Conservation (phyloP, 2,329 filamentous ascomycete genomes). For the Beauveria caledonica region DNA sequence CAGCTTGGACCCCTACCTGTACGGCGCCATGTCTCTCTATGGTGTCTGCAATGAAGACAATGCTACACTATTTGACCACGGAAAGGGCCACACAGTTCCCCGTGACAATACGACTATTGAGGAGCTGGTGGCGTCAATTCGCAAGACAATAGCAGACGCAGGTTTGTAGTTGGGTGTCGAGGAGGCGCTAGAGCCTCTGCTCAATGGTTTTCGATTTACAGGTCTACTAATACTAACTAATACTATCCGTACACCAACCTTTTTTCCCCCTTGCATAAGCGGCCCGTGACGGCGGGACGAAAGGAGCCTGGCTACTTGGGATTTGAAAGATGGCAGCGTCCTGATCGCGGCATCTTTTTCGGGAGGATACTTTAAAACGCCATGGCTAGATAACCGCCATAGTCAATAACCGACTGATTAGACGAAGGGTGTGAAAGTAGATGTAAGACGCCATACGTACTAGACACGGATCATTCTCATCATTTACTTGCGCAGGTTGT, state of each 20-base stretch:
- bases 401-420: neutral
- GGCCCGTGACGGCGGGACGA: neutral
- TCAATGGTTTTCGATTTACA: neutral
- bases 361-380: neutral
- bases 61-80: constrained; percentile 55
- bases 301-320: neutral
- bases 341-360: neutral
- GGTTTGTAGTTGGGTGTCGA: neutral
- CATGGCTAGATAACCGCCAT: neutral
- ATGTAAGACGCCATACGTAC: too few species aligned
- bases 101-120: constrained; percentile 40
- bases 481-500: too few species aligned
- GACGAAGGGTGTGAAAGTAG: neutral
- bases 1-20: constrained; percentile 50
- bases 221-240: neutral
- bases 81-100: constrained; percentile 55
- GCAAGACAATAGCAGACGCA: constrained; percentile 29
- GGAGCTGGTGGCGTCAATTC: constrained; percentile 30
- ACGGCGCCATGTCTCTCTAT: constrained; percentile 52
- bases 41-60: constrained; percentile 53
- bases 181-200: neutral
- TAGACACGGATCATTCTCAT: too few species aligned
- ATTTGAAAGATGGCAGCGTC: neutral
- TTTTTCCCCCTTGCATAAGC: neutral
- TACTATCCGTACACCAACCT: too few species aligned